Evolutionary conservation across 139 green algal genomes (phyloP).

Genomic region (Chlamydomonas schloesseri): DNA sequence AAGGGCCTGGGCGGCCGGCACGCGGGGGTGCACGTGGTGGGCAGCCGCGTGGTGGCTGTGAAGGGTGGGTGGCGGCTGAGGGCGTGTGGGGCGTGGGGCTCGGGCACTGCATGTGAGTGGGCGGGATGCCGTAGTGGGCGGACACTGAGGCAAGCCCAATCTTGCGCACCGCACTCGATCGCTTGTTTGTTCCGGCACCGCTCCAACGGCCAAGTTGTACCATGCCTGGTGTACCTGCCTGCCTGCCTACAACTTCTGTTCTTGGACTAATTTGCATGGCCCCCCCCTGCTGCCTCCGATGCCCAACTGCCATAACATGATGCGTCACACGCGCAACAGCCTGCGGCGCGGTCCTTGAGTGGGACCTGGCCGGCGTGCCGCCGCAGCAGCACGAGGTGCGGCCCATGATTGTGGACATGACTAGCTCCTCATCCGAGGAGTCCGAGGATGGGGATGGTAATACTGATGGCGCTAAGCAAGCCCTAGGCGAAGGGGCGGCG

Average conservation of each 20-base stretch:
- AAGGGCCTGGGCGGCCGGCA: not conserved
- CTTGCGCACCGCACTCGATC: no score
- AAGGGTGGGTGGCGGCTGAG: not conserved
- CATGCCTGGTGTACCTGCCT: no score
- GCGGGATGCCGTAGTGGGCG: no score
- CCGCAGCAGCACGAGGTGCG: not conserved
- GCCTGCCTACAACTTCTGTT: no score
- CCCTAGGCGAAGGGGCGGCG: no score
- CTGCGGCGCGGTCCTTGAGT: not conserved
- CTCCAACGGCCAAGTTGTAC: no score
- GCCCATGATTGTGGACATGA: not conserved
- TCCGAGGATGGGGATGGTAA: not conserved
- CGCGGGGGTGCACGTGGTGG: slow-evolving; percentile 10
- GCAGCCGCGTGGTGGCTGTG: not conserved
- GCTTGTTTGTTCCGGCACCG: no score
- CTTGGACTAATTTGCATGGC: no score
- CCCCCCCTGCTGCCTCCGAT: not conserved
- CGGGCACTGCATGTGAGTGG: no score
- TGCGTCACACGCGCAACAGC: not conserved
- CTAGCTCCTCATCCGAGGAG: not conserved
- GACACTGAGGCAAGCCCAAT: no score
- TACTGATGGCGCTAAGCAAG: no score
- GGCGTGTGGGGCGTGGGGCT: not conserved
- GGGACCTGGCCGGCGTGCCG: not conserved
- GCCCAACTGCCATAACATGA: no score